Conservation (phyloP, 305 asterid genomes). For the Solanum chacoense region DNA sequence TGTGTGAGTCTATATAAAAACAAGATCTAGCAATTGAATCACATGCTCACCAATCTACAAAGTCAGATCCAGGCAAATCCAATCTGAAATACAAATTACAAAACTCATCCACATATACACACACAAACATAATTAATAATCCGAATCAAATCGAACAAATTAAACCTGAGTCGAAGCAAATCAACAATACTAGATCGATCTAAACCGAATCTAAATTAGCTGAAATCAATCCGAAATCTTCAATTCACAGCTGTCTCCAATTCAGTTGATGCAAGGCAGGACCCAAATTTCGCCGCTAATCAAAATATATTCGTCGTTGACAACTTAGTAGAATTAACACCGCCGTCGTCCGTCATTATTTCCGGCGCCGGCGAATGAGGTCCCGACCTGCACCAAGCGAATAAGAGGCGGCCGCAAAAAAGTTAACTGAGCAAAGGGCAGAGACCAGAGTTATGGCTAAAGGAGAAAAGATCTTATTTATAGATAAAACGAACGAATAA, state of each 20-base stretch:
- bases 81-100: not conserved
- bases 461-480: not conserved
- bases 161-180: not conserved
- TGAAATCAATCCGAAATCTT: not conserved
- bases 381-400: slow-evolving; percentile 99
- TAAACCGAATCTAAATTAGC: not conserved
- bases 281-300: slow-evolving; percentile 19
- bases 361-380: slow-evolving; percentile 12
- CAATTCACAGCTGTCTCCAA: slow-evolving; percentile 47
- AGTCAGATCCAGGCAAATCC: not conserved
- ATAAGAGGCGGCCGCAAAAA: slow-evolving; percentile 23
- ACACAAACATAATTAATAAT: not conserved
- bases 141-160: not conserved
- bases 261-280: slow-evolving; percentile 95
- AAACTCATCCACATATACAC: not conserved
- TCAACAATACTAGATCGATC: not conserved
- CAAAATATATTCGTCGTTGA: not conserved
- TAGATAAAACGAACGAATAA: not conserved
- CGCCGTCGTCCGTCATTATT: not conserved
- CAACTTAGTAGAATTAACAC: not conserved
- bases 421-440: not conserved
- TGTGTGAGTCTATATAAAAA: not conserved
- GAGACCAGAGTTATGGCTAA: not conserved
- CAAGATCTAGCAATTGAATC: not conserved
- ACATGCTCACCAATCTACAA: not conserved